Evolutionary conservation across 805 yeast genomes (phyloP).

Genomic region (Cyberlindnera galapagoensis): DNA sequence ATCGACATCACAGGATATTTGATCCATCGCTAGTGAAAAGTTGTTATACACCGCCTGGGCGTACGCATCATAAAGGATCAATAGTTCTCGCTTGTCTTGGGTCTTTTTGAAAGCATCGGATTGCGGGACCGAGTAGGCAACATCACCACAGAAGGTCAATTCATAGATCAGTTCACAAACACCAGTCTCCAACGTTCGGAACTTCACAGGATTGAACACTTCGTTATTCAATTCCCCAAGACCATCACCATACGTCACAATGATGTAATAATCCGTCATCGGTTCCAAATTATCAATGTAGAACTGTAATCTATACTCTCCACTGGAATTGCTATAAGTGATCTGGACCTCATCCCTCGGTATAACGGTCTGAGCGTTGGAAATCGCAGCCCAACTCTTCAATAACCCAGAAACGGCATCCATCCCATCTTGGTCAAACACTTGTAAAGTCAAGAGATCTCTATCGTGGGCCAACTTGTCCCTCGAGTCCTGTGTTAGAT

Average conservation of each 20-base stretch:
- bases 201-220: conserved; percentile 47
- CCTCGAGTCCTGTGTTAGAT: conserved; percentile 15
- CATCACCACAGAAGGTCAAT: conserved; percentile 69
- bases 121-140: conserved; percentile 83
- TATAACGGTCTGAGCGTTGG: conserved; percentile 5
- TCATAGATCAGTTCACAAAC: conserved; percentile 73
- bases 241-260: conserved; percentile 45
- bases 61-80: conserved; percentile 52
- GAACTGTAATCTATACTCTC: conserved; percentile 49
- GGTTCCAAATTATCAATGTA: conserved; percentile 52
- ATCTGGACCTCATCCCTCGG: conserved; percentile 1
- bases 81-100: conserved; percentile 29
- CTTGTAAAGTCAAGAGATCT: conserved; percentile 1
- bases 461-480: conserved; percentile 8
- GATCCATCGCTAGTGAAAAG: conserved; percentile 71
- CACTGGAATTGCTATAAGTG: conserved; percentile 17
- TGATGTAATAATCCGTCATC: conserved; percentile 59
- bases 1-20: conserved; percentile 66
- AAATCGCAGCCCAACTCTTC: conserved; percentile 12
- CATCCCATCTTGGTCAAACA: conserved; percentile 9
- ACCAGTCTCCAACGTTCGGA: conserved; percentile 45
- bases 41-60: conserved; percentile 52
- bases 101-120: conserved; percentile 28
- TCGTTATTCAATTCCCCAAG: conserved; percentile 51
- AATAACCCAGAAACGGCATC: conserved; percentile 1